Conservation (phyloP, 495 filamentous ascomycete genomes). For the Penicillium coffeae region DNA sequence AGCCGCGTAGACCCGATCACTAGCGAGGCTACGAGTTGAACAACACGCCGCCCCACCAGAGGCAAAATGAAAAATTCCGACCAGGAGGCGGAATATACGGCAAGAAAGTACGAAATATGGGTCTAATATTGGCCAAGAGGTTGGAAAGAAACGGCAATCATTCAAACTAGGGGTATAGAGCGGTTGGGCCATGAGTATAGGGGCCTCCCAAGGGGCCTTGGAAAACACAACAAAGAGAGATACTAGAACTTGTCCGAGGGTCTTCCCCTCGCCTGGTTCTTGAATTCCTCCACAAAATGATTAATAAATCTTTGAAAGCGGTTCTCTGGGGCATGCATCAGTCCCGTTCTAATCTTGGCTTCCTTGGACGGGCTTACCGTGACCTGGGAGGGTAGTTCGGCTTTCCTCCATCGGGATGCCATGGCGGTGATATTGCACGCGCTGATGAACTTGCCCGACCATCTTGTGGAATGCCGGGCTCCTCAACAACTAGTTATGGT, state of each 20-base stretch:
- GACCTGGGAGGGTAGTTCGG: constrained; percentile 49
- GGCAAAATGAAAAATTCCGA: too few relatives aligned
- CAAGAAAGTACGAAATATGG: too few relatives aligned
- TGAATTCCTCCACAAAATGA: constrained; percentile 58
- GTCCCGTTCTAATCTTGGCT: constrained; percentile 1
- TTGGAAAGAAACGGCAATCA: too few relatives aligned
- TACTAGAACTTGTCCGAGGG: constrained; percentile 35
- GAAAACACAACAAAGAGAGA: constrained; percentile 1
- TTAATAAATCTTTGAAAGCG: constrained; percentile 43
- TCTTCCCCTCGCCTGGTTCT: constrained; percentile 51
- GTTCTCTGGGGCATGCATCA: constrained; percentile 19
- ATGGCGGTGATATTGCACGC: constrained; percentile 47
- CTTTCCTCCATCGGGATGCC: constrained; percentile 56
- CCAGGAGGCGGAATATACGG: too few relatives aligned
- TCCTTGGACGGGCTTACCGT: constrained; percentile 34
- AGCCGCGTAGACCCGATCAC: too few relatives aligned
- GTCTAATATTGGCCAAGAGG: too few relatives aligned
- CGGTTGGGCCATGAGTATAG: constrained; percentile 6
- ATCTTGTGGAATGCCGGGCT: constrained; percentile 58
- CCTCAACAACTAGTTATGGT: constrained; percentile 47
- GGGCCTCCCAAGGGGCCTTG: not conserved
- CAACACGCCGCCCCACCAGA: too few relatives aligned
- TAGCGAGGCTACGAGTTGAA: too few relatives aligned
- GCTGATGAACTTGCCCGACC: constrained; percentile 54
- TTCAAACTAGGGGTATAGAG: constrained; percentile 6